Evolutionary conservation across 1,284 basidiomycete genomes (phyloP), one percentile per base, ranked within the genome.

Genomic region (Apiotrichum akiyoshidainum): DNA sequence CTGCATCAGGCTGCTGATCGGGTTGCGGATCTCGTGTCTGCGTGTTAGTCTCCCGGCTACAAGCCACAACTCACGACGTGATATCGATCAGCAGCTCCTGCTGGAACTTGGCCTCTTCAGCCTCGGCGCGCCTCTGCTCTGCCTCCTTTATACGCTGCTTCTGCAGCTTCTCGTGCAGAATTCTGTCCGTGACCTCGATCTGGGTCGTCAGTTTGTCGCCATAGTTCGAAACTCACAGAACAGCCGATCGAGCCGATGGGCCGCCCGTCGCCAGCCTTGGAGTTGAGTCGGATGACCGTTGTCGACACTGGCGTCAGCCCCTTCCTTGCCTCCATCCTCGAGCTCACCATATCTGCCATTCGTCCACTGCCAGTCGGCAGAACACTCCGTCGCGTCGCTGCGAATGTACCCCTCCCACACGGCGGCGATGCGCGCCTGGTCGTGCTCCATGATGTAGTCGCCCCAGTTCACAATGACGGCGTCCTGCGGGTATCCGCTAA

Each of bases 81-180:
- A 78, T 72, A 55, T 78, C 77, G 52, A 78, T 75, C 33, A 78
- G 57, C 8, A 78, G 64, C 55, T 76, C 75, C 57, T 77, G 74
- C 54, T 76, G 73, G 33, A 67, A 60, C 53, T 74, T 72, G 7
- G 74, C 74, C 44, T 72, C 75, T 58, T 76, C 75, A 2, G 77
- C 76, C 57, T 75, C 74, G 7, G 66, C 46, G 16, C 74, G 62
- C n/a, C 75, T 58, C 54, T 74, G 60, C 49, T 78, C 71, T 0
- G 72, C 75, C 37, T 75, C 75, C 8, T 68, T 53, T 16, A 77
- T 64, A 9, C 74, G 66, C 40, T 68, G 57, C n/a, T 60, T 65
- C 49, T 77, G 75, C 11, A 67, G 58, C 37, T 72, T 63, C 55
- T 78, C 76, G 54, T 72, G 64, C 22, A 69, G 49, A 57, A 75